A percentile compares a stretch with the other conserved stretches of the same genome.
These are phyloP conservation scores for Globisporangium megalacanthum DNA, from an alignment of 352 stramenopile species.

Conservation along the genomic window DNA sequence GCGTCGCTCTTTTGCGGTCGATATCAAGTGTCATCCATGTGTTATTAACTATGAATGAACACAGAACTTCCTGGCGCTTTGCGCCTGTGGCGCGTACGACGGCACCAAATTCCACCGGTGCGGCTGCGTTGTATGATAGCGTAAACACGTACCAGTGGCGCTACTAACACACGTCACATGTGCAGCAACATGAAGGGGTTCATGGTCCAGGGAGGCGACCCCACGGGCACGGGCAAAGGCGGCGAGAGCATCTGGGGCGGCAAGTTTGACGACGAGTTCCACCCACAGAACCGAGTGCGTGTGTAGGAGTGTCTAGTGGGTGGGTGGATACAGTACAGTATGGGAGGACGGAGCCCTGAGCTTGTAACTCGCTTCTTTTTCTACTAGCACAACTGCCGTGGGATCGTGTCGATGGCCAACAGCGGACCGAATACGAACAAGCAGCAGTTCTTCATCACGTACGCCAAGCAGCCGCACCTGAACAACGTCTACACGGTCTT, in stretches of 20 bases:
- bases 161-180: background rate
- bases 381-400: constrained; percentile 77
- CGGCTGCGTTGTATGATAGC: constrained; percentile 8
- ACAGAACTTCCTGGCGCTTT: constrained; percentile 96
- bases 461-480: constrained; percentile 94
- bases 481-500: constrained; percentile 99
- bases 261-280: constrained; percentile 90
- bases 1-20: constrained; percentile 2
- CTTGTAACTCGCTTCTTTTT: background rate
- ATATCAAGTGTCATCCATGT: too few relatives aligned
- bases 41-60: constrained; percentile 1
- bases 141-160: background rate
- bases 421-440: constrained; percentile 90
- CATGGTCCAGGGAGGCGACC: constrained; percentile 88
- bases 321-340: background rate
- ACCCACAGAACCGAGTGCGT: constrained; percentile 74
- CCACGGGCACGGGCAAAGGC: constrained; percentile 88
- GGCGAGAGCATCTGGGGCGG: constrained; percentile 89
- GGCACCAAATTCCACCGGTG: constrained; percentile 89
- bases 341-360: too few relatives aligned
- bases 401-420: constrained; percentile 92
- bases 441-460: constrained; percentile 98
- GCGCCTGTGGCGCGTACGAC: constrained; percentile 88
- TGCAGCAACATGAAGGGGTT: constrained; percentile 84
- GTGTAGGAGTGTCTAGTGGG: background rate